phyloP scores from a whole-genome alignment of 2,329 filamentous ascomycete species.

The Chrysoporthe austroafricana region DNA sequence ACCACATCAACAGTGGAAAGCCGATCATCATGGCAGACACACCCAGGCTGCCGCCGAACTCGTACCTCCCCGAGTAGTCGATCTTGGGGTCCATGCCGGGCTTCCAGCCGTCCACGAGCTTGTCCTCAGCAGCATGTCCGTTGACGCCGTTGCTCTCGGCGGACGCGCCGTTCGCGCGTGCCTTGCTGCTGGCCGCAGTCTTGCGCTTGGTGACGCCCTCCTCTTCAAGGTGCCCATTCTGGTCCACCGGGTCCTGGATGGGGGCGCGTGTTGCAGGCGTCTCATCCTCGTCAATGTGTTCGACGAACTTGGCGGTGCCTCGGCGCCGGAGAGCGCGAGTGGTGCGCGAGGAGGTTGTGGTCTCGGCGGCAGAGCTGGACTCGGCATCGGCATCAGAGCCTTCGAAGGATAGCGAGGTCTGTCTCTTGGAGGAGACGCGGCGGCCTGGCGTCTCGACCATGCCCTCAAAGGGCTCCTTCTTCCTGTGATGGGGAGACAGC shows the following conservation, averaged over 20 bases:
- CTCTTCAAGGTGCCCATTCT: not conserved
- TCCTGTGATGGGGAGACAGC: constrained; percentile 42
- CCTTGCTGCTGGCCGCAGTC: constrained; percentile 30
- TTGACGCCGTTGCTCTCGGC: constrained; percentile 37
- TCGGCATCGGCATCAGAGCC: constrained; percentile 54
- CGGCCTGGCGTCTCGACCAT: constrained; percentile 63
- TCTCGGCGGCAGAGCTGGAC: constrained; percentile 52
- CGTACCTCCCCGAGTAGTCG: constrained; percentile 67
- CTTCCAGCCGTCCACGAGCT: constrained; percentile 59
- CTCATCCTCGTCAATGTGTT: constrained; percentile 53
- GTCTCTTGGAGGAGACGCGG: constrained; percentile 50
- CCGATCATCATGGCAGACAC: constrained; percentile 84
- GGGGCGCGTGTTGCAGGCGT: constrained; percentile 30
- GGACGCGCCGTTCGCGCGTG: constrained; percentile 29
- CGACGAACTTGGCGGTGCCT: constrained; percentile 52
- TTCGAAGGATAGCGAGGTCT: constrained; percentile 51
- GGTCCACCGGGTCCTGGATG: not conserved
- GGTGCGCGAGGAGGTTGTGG: constrained; percentile 31
- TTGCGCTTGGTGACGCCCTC: constrained; percentile 8
- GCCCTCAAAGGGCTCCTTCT: constrained; percentile 64
- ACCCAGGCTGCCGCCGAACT: constrained; percentile 89
- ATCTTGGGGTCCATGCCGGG: constrained; percentile 64
- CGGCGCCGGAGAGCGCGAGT: constrained; percentile 48
- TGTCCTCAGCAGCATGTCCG: constrained; percentile 37
- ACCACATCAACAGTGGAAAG: constrained; percentile 96